phyloP scores from a whole-genome alignment of 1,284 basidiomycete species.

The Sphagnurus paluster region DNA sequence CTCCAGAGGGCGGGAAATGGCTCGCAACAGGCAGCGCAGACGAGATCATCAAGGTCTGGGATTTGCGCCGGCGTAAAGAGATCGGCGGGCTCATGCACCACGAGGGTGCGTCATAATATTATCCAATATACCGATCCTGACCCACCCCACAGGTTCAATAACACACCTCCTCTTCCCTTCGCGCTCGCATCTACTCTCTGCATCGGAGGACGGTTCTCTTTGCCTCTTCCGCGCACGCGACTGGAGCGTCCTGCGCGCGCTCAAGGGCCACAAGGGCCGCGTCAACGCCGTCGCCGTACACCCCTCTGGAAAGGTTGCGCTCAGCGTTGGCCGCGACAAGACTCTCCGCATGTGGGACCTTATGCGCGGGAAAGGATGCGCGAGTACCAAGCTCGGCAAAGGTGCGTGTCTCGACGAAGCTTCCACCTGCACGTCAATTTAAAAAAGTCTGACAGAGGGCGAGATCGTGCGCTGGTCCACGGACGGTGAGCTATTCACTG shows the following conservation, averaged over 20 bases:
- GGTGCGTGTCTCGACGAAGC: constrained; percentile 46
- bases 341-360: constrained; percentile 98
- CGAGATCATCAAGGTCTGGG: constrained; percentile 98
- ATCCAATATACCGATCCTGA: too few relatives aligned
- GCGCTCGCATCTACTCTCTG: constrained; percentile 84
- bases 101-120: constrained; percentile 65
- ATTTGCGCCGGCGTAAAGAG: constrained; percentile 86
- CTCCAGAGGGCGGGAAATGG: constrained; percentile 90
- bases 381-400: constrained; percentile 85
- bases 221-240: constrained; percentile 91
- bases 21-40: constrained; percentile 93
- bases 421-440: neutral
- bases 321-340: constrained; percentile 89
- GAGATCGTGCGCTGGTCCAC: constrained; percentile 86
- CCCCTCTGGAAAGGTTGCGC: constrained; percentile 87
- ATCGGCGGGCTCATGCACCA: constrained; percentile 93
- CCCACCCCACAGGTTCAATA: constrained; percentile 68
- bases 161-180: constrained; percentile 89
- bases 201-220: constrained; percentile 88
- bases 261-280: constrained; percentile 92
- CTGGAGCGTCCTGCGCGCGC: constrained; percentile 85
- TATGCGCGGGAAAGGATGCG: constrained; percentile 89
- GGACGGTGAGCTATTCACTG: constrained; percentile 74
- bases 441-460: too few relatives aligned
- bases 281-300: constrained; percentile 92